phyloP scores from a whole-genome alignment of 1,139 yeast species.

The Citeromyces hawaiiensis region DNA sequence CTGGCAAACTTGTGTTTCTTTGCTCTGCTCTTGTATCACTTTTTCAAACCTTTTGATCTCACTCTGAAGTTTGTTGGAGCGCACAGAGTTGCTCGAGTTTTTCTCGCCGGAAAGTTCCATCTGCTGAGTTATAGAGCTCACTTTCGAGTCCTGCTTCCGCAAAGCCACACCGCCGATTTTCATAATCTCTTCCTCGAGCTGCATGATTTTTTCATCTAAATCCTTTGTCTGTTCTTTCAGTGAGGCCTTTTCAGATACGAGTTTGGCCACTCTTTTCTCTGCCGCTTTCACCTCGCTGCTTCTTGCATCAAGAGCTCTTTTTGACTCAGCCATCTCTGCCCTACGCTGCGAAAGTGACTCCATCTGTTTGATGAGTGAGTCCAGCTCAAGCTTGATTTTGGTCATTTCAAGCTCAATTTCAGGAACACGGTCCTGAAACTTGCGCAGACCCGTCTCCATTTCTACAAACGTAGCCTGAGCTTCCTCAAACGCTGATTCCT shows the following conservation, averaged over 20 bases:
- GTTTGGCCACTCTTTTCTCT: conserved; percentile 20
- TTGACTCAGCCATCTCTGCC: conserved; percentile 14
- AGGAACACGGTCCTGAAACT: conserved; percentile 53
- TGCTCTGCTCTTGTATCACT: conserved; percentile 28
- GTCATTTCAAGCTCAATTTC: conserved; percentile 54
- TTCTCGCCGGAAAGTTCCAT: conserved; percentile 50
- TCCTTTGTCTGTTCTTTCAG: conserved; percentile 44
- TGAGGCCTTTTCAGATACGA: conserved; percentile 24
- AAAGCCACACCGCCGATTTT: conserved; percentile 86
- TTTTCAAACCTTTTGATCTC: conserved; percentile 45
- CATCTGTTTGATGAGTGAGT: conserved; percentile 26
- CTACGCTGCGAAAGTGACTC: conserved; percentile 12
- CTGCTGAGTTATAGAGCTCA: conserved; percentile 60
- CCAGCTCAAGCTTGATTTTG: conserved; percentile 51
- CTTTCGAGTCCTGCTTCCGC: conserved; percentile 69
- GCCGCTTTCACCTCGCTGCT: conserved; percentile 26
- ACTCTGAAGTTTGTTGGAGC: conserved; percentile 52
- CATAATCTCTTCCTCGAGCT: conserved; percentile 66
- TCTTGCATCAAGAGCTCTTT: conserved; percentile 9
- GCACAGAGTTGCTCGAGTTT: conserved; percentile 45
- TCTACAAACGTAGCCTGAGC: conserved; percentile 41
- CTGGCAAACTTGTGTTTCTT: conserved; percentile 22
- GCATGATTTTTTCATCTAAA: conserved; percentile 43
- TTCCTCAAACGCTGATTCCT: conserved; percentile 41
- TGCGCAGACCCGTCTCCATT: conserved; percentile 46